These are phyloP conservation scores for Xylaria cubensis DNA, from an alignment of 495 filamentous ascomycete genomes.

Conservation along the genomic window DNA sequence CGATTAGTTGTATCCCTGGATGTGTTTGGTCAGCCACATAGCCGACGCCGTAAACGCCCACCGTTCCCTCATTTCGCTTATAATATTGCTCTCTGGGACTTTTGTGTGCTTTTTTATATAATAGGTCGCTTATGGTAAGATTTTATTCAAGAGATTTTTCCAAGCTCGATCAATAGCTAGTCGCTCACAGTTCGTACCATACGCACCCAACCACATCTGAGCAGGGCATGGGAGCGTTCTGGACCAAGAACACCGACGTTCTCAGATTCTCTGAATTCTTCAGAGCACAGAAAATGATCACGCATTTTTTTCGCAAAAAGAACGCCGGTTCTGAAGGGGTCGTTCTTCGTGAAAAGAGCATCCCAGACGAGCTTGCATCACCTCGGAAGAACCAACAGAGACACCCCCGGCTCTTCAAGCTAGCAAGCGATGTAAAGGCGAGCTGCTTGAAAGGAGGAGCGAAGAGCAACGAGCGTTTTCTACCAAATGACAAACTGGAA, in stretches of 20 bases:
- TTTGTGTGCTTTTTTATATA: not conserved
- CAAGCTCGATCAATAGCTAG: not conserved
- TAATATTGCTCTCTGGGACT: not conserved
- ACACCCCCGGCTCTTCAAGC: not conserved
- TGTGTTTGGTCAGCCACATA: no score
- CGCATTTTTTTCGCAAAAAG: not conserved
- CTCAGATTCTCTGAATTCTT: not conserved
- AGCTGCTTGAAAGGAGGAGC: not conserved
- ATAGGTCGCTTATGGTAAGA: not conserved
- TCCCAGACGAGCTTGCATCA: not conserved
- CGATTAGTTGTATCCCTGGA: no score
- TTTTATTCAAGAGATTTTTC: not conserved
- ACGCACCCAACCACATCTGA: not conserved
- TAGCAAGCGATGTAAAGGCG: not conserved
- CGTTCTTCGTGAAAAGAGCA: not conserved
- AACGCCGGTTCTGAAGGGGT: not conserved
- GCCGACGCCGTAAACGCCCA: not conserved
- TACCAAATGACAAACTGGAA: slow-evolving; percentile 5
- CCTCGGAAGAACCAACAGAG: not conserved
- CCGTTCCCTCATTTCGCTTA: not conserved
- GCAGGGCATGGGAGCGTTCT: not conserved
- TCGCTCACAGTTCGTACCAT: not conserved
- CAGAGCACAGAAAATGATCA: not conserved
- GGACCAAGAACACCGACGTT: not conserved
- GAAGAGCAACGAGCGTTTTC: not conserved